A percentile compares a stretch with the other conserved stretches of the same genome.
Evolutionary conservation across 192 early-diverging fungal genomes (phyloP).

Genomic region (Kappamyces sp.): DNA sequence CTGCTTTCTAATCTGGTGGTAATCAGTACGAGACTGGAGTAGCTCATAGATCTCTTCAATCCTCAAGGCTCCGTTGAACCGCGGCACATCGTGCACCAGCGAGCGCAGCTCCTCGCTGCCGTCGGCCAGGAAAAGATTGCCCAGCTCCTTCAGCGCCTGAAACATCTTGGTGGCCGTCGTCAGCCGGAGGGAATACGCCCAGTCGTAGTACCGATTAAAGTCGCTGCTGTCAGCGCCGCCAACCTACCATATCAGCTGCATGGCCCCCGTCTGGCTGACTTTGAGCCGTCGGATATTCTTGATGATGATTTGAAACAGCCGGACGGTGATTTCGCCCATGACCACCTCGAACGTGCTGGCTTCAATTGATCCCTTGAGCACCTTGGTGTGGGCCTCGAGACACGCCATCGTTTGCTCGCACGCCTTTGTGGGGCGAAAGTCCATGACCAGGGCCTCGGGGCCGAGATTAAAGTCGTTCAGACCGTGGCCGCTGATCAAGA

Average conservation of each 20-base stretch:
- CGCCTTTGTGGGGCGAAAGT: constrained; percentile 74
- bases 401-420: constrained; percentile 72
- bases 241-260: constrained; percentile 76
- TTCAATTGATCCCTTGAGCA: constrained; percentile 71
- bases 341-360: constrained; percentile 85
- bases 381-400: constrained; percentile 66
- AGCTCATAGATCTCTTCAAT: constrained; percentile 83
- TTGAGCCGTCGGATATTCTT: constrained; percentile 79
- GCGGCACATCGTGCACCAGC: constrained; percentile 69
- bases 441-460: constrained; percentile 37
- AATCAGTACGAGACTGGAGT: constrained; percentile 68
- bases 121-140: constrained; percentile 74
- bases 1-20: constrained; percentile 65
- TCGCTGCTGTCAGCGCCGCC: constrained; percentile 42
- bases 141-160: constrained; percentile 71
- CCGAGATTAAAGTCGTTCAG: constrained; percentile 71
- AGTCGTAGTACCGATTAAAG: constrained; percentile 74
- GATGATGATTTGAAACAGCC: constrained; percentile 82
- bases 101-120: constrained; percentile 63
- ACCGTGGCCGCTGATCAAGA: constrained; percentile 67
- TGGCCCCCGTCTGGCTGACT: constrained; percentile 77
- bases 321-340: constrained; percentile 78
- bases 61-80: constrained; percentile 66
- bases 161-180: constrained; percentile 64
- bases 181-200: constrained; percentile 58